Evolutionary conservation across 345 rosid genomes (phyloP), one percentile per base, ranked within the genome.

Genomic region (Conringia planisiliqua): DNA sequence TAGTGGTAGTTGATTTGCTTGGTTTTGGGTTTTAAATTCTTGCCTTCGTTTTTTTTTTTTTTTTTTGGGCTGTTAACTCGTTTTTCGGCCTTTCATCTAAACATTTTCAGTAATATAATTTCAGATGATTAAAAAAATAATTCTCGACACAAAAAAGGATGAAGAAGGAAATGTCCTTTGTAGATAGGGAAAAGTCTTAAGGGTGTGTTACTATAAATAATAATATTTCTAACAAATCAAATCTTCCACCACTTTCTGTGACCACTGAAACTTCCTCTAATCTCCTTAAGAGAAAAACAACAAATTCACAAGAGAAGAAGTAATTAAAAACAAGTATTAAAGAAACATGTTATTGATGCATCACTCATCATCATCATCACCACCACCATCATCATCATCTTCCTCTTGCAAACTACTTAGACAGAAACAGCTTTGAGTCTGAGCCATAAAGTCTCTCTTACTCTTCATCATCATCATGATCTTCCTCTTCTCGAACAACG

Each of bases 391-490:
- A 33, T 66, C 71, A 63, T 63, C 75, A 22, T 63, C 60, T 18
- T 70, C 80, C 29, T 77, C 80, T 70, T 70, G 71, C 55, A 77
- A 77, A 62, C 80, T 70, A 77, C 76, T 70, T 26, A 77, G 54
- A 56, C 80, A 77, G 60, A 77, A 77, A 77, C 80, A 77, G 12
- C 80, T 77, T 26, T 8, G 80, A 44, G 80, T 70, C 42, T 76
- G 80, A 69, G 43, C 73, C 71, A 70, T 62, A 24, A 69, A 44
- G 13, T 76, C 79, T 52, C 64, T 69, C 33, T 67, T 75, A 39
- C 33, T 68, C 46, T 68, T 69, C 75, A 69, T 62, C 50, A 65
- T 44, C 66, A 20, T 38, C 36, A 57, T 69, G 1, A 44, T 44
- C 58, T 66, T 46, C 42, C 27, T 74, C 61, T 39, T 52, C 42